phyloP scores from a whole-genome alignment of 495 filamentous ascomycete species.

The Aspergillus cavernicola region DNA sequence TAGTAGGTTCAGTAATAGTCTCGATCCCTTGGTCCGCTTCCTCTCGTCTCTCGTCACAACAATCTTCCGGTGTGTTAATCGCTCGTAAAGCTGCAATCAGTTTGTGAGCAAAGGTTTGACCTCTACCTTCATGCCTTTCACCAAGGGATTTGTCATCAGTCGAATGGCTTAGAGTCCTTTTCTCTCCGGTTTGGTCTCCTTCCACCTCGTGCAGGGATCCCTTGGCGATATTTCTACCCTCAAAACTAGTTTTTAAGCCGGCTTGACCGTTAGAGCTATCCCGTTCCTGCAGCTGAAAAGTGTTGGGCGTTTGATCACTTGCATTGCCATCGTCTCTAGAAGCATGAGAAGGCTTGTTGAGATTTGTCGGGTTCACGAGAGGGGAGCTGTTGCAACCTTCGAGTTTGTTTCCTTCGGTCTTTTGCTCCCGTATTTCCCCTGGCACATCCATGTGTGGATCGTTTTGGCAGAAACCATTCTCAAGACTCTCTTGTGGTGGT shows the following conservation, averaged over 20 bases:
- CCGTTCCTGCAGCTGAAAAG: background rate
- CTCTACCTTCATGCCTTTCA: conserved; percentile 19
- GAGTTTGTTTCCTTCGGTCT: background rate
- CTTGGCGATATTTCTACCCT: background rate
- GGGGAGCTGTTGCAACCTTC: background rate
- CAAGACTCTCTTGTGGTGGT: background rate
- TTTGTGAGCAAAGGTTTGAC: conserved; percentile 26
- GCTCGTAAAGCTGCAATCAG: conserved; percentile 25
- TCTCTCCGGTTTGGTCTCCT: background rate
- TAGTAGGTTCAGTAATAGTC: background rate
- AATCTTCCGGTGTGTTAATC: background rate
- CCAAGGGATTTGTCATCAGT: background rate
- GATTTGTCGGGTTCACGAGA: too few relatives aligned
- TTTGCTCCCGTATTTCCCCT: background rate
- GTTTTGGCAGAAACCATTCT: background rate
- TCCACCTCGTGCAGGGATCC: background rate
- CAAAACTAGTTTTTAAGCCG: background rate
- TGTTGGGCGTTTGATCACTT: background rate
- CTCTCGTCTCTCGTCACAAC: too few relatives aligned
- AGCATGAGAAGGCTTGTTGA: background rate
- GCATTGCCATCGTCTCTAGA: too few relatives aligned
- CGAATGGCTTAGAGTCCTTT: background rate
- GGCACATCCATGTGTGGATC: background rate
- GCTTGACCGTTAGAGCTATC: background rate
- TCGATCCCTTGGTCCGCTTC: background rate